Percentiles rank a stretch among this genome's conserved stretches.
Conservation (phyloP, 73 alveolate species). For the Paramecium octaurelia region DNA sequence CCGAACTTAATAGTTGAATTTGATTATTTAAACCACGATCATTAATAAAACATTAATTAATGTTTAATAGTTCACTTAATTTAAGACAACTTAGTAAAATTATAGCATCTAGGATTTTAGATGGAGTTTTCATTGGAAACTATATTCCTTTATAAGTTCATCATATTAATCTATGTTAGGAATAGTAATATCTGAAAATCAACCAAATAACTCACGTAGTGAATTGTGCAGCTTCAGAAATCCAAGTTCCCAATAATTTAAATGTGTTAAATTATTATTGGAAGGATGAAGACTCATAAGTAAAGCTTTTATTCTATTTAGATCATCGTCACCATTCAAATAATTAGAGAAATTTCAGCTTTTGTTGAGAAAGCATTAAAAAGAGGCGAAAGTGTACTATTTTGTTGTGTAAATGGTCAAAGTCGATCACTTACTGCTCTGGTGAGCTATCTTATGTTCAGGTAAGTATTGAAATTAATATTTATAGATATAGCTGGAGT, state of each 20-base stretch:
- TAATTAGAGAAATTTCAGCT: not conserved
- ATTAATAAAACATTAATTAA: not conserved
- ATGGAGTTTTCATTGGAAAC: not conserved
- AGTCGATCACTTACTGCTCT: slow-evolving; percentile 11
- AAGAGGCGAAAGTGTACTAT: not conserved
- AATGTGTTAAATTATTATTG: not conserved
- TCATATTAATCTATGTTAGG: not conserved
- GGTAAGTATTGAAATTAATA: not conserved
- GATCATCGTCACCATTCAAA: not conserved
- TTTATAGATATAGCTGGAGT: not conserved
- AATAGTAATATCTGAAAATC: not conserved
- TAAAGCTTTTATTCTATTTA: not conserved
- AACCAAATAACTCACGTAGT: not conserved
- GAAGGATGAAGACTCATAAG: not conserved
- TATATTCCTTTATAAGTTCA: not conserved
- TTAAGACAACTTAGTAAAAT: not conserved
- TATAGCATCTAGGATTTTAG: not conserved
- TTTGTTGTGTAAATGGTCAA: not conserved
- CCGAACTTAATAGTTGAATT: not conserved
- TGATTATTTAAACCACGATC: not conserved
- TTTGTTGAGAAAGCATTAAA: not conserved
- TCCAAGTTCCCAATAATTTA: not conserved
- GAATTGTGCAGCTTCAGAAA: not conserved
- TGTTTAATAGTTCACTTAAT: not conserved
- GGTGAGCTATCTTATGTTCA: not conserved